These are phyloP conservation scores for Rosa multiflora DNA, from an alignment of 306 rosid species.

Conservation along the genomic window DNA sequence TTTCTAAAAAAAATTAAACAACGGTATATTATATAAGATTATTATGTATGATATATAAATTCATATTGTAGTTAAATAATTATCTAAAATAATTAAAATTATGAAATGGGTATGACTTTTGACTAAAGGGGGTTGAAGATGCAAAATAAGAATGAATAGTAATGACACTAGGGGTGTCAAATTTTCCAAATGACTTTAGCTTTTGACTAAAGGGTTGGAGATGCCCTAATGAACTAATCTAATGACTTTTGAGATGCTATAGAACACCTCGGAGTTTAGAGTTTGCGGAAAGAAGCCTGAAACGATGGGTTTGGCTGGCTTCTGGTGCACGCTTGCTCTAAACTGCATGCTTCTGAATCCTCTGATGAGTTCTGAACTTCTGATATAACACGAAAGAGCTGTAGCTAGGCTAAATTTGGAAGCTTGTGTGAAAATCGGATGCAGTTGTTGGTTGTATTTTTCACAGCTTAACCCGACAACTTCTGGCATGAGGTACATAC, in stretches of 20 bases:
- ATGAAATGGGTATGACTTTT: too few relatives aligned
- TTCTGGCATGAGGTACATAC: not conserved
- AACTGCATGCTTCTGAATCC: not conserved
- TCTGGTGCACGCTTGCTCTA: not conserved
- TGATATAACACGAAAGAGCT: not conserved
- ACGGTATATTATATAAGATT: too few relatives aligned
- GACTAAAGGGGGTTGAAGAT: too few relatives aligned
- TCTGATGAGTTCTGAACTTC: not conserved
- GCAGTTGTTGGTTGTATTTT: not conserved
- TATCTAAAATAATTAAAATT: too few relatives aligned
- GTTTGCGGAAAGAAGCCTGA: not conserved
- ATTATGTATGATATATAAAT: too few relatives aligned
- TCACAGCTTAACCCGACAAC: conserved; percentile 3
- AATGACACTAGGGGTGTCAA: too few relatives aligned
- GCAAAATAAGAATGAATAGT: too few relatives aligned
- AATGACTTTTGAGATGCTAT: not conserved
- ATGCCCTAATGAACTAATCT: not conserved
- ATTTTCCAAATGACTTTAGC: too few relatives aligned
- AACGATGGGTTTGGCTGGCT: not conserved
- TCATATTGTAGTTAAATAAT: too few relatives aligned
- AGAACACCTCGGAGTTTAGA: not conserved
- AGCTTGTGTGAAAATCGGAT: not conserved
- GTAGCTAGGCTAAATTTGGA: not conserved
- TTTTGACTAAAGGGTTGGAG: too few relatives aligned
- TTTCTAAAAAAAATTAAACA: too few relatives aligned